Evolutionary conservation across 192 early-diverging fungal genomes (phyloP), one percentile per base, ranked within the genome.

Genomic region (Podila verticillata): DNA sequence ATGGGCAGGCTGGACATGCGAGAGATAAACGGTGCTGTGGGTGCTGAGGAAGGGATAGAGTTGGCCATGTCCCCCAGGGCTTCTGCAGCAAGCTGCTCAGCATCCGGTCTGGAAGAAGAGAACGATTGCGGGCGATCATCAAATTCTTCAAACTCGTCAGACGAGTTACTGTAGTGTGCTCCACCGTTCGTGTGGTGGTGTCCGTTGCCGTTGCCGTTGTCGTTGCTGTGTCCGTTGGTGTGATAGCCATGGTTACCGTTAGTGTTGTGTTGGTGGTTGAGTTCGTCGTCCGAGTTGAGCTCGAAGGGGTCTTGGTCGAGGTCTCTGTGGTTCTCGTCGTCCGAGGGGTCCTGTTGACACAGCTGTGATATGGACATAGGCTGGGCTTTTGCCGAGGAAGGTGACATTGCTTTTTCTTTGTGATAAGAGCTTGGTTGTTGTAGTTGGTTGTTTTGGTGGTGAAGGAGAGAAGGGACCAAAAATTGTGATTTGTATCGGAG

Each of bases 1-100:
- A 97, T 66, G 12, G 95, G 95, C 56, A 95, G 86, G 66, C 83
- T 91, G 57, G 93, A 91, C 63, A 97, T 91, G 47, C 94, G 87
- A 70, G 87, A 87, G 65, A 97, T 91, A 57, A 97, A 95, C 24
- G 77, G 77, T 7, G 69, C 66, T 35, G 59, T 12, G 20, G 77
- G 70, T 17, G 70, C 70, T 54, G 64, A 70, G 5, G 75, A 65
- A 3, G 57, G 48, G n/a, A 19, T 49, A 13, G 75, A 48, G 28
- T 80, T 80, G 49, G 77, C 77, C 77, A 80, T 80, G 64, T 80
- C 77, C 4, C 70, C 77, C 19, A 80, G 65, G 2, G 60, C 77
- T 32, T 80, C 77, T 26, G 77, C 77, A 17, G 77, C 77, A 5
- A 80, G 61, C 32, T 68, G 77, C 47, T 80, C 77, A 15, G 64